phyloP scores from a whole-genome alignment of 345 rosid genomes.

The Eucalyptus coolabah region DNA sequence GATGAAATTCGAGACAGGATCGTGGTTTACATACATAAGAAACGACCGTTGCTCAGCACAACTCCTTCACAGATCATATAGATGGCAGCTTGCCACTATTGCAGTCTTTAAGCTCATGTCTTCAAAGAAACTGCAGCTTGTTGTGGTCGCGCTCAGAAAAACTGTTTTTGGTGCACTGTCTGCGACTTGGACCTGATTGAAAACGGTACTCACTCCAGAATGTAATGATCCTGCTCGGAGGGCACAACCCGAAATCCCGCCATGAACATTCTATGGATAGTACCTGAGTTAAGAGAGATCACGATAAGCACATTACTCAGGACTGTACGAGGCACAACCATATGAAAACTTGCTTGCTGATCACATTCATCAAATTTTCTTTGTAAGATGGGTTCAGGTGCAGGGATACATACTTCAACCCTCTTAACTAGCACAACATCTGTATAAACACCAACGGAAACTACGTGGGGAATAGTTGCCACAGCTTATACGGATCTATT shows the following conservation, averaged over 20 bases:
- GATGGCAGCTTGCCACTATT: neutral
- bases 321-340: neutral
- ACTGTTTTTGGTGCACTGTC: neutral
- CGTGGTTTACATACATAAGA: neutral
- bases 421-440: neutral
- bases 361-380: neutral
- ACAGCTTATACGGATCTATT: neutral
- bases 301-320: neutral
- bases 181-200: neutral
- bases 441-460: neutral
- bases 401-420: neutral
- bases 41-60: neutral
- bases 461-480: neutral
- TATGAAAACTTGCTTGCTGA: neutral
- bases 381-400: neutral
- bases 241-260: neutral
- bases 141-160: neutral
- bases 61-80: neutral
- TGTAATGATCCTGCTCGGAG: neutral
- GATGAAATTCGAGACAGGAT: neutral
- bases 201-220: neutral
- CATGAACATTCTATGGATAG: neutral
- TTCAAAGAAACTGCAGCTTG: neutral
- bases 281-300: neutral
- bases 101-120: neutral